phyloP scores from a whole-genome alignment of 176 grass and related monocot species.

The Avena sativa region DNA sequence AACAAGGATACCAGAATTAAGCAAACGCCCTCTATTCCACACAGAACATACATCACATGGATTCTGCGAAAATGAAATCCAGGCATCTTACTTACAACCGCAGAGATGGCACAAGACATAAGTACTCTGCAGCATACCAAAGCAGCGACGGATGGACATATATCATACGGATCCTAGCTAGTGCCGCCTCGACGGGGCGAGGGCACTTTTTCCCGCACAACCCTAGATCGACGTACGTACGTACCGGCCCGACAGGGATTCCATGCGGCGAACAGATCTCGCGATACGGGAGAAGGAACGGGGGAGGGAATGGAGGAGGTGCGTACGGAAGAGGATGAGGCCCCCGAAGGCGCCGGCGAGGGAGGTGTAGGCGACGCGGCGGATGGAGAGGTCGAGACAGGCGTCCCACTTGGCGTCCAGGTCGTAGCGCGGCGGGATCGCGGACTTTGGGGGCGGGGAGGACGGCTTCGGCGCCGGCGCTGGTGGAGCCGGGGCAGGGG shows the following conservation, averaged over 20 bases:
- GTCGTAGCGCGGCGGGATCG: conserved; percentile 70
- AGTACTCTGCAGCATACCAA: not conserved
- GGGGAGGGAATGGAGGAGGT: no score
- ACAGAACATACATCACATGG: not conserved
- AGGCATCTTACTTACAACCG: no score
- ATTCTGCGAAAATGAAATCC: not conserved
- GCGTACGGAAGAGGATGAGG: conserved; percentile 85
- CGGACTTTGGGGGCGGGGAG: conserved; percentile 24
- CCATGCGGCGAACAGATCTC: conserved; percentile 31
- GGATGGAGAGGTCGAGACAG: conserved; percentile 90
- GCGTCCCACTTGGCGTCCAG: conserved; percentile 91
- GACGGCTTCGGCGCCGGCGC: not conserved
- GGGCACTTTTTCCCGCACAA: not conserved
- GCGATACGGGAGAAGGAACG: not conserved
- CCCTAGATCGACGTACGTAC: conserved; percentile 3
- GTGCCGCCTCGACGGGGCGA: not conserved
- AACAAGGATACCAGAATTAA: not conserved
- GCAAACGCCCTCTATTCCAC: not conserved
- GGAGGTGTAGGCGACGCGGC: conserved; percentile 85
- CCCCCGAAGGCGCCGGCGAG: conserved; percentile 77
- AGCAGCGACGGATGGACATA: not conserved
- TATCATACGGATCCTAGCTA: not conserved
- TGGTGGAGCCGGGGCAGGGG: not conserved
- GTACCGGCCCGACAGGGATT: no score
- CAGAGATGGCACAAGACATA: no score